phyloP scores from a whole-genome alignment of 202 grass and related monocot species.

The Panicum virgatum region DNA sequence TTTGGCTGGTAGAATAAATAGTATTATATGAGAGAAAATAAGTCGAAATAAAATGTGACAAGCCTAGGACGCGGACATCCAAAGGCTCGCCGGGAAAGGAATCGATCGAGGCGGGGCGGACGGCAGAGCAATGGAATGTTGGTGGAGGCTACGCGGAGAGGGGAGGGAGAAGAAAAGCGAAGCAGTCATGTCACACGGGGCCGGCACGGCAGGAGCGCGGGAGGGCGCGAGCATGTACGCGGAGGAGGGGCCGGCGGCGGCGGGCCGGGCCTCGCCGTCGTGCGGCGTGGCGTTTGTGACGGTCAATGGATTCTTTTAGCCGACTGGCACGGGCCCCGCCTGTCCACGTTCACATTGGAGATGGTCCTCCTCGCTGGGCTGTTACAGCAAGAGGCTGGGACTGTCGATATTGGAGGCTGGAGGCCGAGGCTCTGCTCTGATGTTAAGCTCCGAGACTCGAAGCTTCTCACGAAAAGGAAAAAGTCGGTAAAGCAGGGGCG shows the following conservation, averaged over 20 bases:
- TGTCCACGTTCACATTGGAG: neutral
- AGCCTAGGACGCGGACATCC: too few species aligned
- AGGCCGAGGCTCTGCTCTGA: too few species aligned
- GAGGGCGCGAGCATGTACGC: neutral
- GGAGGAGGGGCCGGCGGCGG: neutral
- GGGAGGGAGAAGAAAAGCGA: neutral
- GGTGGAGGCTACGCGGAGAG: slow-evolving; percentile 26
- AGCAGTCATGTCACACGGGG: slow-evolving; percentile 30
- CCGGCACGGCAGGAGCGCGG: too few species aligned
- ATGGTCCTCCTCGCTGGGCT: neutral
- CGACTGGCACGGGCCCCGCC: neutral
- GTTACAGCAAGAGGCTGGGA: neutral
- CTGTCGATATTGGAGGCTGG: neutral
- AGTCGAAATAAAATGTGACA: too few species aligned
- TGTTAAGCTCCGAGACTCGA: neutral
- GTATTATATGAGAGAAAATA: too few species aligned
- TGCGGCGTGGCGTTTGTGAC: neutral
- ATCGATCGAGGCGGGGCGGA: neutral
- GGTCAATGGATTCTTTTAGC: neutral
- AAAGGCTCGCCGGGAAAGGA: neutral
- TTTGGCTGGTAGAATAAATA: too few species aligned
- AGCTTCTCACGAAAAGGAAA: neutral
- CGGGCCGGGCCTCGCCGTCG: neutral
- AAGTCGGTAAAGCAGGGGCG: too few species aligned
- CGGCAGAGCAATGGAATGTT: slow-evolving; percentile 24